Base-by-base conservation (phyloP, 2,329 filamentous ascomycete genomes). In the Xylariaceae sp. region DNA sequence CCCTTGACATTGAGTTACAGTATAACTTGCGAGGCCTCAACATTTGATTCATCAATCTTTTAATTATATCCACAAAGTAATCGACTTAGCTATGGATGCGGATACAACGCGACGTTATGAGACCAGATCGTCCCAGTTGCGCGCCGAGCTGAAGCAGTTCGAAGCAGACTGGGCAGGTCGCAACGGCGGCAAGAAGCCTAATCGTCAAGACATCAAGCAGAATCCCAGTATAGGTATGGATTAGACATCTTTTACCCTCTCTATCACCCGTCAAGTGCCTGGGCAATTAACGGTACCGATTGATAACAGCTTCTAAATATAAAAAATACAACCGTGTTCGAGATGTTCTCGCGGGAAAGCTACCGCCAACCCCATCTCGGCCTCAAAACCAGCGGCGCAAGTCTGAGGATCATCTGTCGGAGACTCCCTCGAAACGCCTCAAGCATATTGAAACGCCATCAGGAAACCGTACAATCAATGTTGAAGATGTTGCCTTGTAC, bases 181-280 rank as follows among this genome's bases (percentile, higher is more conserved):
- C 15, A 79, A 92, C 65, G 74, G 72, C 30, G 87, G 88, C 47
- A 79, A 77, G 59, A 92, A 90, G 73, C 85, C 88, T 3, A 75
- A 78, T 47, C 80, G 87, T 53, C 80, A 84, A n/a, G 87, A 90
- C 64, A 91, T 92, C 74, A 91, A 89, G 71, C 77, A 79, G 49
- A 84, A 89, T 63, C 77, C 80, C 6, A 78, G 80, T 0, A 90
- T 92, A 63, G 85, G 87, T 89, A 79, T 12, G 16, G 36, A 26
- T 21, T 15, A 13, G 15, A 9, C 15, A 40, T 18, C 22, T 12
- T 10, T 12, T 15, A 29, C 12, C 32, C 74, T 19, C 37, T 22
- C 5, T 45, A 2, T 2, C 34, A 21, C 36, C 3, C 43, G 12
- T 44, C 12, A 22, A 16, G n/a, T 4, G 10, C 21, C 4, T 37